phyloP scores from a whole-genome alignment of 345 rosid genomes.

The Euphorbia peplus region DNA sequence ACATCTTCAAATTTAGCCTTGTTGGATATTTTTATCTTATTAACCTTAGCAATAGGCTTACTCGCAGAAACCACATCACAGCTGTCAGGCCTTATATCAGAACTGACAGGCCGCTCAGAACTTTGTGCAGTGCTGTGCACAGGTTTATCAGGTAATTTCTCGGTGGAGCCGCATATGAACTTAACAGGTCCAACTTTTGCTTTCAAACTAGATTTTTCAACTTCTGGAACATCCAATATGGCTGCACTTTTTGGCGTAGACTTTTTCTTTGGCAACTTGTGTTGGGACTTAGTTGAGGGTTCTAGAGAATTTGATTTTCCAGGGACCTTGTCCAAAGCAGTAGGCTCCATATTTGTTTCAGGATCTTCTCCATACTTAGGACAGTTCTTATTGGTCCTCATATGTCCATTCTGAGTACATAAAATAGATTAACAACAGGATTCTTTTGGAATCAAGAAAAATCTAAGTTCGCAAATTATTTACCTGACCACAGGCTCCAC shows the following conservation, averaged over 20 bases:
- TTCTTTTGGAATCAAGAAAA: conserved; percentile 1
- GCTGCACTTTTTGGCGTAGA: conserved; percentile 41
- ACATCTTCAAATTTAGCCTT: conserved; percentile 57
- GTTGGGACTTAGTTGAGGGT: conserved; percentile 49
- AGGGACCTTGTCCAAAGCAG: conserved; percentile 52
- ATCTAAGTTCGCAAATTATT: conserved; percentile 10
- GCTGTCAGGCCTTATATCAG: conserved; percentile 29
- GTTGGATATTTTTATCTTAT: conserved; percentile 68
- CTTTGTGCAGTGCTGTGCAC: conserved; percentile 41
- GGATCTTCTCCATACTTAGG: conserved; percentile 87
- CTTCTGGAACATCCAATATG: conserved; percentile 52
- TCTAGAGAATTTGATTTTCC: conserved; percentile 55
- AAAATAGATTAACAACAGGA: conserved; percentile 17
- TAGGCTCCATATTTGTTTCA: conserved; percentile 50
- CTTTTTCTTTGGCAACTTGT: conserved; percentile 59
- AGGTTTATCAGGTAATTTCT: conserved; percentile 49
- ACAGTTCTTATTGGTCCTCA: conserved; percentile 98
- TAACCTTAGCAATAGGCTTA: conserved; percentile 51
- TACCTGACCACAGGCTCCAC: conserved; percentile 99
- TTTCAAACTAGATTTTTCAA: conserved; percentile 49
- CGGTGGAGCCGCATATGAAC: conserved; percentile 65
- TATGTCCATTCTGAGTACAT: conserved; percentile 81
- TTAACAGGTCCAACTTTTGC: conserved; percentile 64
- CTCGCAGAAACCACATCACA: conserved; percentile 43
- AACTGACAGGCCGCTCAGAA: conserved; percentile 46